Base-by-base conservation (phyloP, 1,284 basidiomycete species). In the Thecaphora frezii region DNA sequence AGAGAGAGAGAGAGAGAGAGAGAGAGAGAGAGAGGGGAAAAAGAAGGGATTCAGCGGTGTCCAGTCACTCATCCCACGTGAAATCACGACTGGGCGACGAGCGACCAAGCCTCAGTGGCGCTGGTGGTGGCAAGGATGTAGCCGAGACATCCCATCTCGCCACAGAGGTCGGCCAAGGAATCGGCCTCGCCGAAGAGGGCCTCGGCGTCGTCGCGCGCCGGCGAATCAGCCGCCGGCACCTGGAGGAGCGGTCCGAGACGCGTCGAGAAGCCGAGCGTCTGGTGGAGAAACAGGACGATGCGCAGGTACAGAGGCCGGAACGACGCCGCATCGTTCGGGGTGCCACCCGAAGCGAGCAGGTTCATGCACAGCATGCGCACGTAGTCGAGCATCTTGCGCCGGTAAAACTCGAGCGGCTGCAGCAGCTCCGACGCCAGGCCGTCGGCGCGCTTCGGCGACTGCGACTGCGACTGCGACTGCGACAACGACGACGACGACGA, bases 311-410 rank as follows among this genome's bases (percentile, higher is more conserved):
- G 48, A 9, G 54, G 44, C 23, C 55, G 44, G 38, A 66, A 66
- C 2, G 47, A 47, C 2, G 30, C 57, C 4, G 58, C 16, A 1
- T 28, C 33, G 1, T 42, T 50, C 2, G 52, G 54, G 1, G 45
- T 13, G 13, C 56, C 59, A 33, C 59, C 65, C 3, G 54, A 64
- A 26, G 64, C 58, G 24, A 58, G 44, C 41, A 54, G 52, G 43
- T 64, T 51, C 10, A 58, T 56, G 22, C 58, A 60, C n/a, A 62
- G 54, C 59, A 67, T 56, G 22, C 65, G 60, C 14, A 57, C 44
- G 44, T 63, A 67, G 51, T 67, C 65, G 13, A 49, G 42, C 8
- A 55, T 67, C 50, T 64, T 67, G 25, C 65, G 54, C 22, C 59
- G 48, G 42, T 58, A 58, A 39, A 60, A 50, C 37, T 67, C 65